Conservation (phyloP, 768 basidiomycete genomes). For the Dendrothele bispora region DNA sequence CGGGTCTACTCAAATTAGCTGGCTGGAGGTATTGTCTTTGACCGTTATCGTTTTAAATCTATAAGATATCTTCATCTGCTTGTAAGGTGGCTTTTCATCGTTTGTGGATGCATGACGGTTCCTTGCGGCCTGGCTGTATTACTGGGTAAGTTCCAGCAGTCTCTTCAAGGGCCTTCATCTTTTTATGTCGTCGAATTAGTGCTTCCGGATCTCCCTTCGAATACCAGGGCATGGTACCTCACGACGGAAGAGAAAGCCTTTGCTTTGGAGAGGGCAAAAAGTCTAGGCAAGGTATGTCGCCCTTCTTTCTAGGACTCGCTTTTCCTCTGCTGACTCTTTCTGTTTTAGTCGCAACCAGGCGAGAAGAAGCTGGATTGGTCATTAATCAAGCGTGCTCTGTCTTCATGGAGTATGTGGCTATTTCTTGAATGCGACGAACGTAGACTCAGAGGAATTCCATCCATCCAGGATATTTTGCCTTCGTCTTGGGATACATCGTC, state of each 20-base stretch:
- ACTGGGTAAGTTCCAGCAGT: constrained; percentile 1
- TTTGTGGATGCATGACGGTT: constrained; percentile 25
- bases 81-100: constrained; percentile 23
- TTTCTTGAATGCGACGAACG: neutral
- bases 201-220: constrained; percentile 23
- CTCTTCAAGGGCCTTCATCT: no score
- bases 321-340: no score
- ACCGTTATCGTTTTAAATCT: no score
- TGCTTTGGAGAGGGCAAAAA: constrained; percentile 18
- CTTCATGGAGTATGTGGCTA: constrained; percentile 17
- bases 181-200: constrained; percentile 10
- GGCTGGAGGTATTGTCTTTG: constrained; percentile 20
- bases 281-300: constrained; percentile 15
- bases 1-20: no score
- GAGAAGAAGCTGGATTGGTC: constrained; percentile 16
- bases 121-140: constrained; percentile 18
- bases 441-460: neutral
- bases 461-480: constrained; percentile 21
- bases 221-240: constrained; percentile 24
- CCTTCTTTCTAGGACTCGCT: neutral
- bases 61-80: no score
- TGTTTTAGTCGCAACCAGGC: constrained; percentile 12
- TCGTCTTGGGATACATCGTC: constrained; percentile 23
- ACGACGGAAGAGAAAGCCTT: constrained; percentile 20
- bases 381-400: constrained; percentile 19